Evolutionary conservation across 225 moss, liverwort and hornwort genomes (phyloP).

Genomic region (Straminergon stramineum): DNA sequence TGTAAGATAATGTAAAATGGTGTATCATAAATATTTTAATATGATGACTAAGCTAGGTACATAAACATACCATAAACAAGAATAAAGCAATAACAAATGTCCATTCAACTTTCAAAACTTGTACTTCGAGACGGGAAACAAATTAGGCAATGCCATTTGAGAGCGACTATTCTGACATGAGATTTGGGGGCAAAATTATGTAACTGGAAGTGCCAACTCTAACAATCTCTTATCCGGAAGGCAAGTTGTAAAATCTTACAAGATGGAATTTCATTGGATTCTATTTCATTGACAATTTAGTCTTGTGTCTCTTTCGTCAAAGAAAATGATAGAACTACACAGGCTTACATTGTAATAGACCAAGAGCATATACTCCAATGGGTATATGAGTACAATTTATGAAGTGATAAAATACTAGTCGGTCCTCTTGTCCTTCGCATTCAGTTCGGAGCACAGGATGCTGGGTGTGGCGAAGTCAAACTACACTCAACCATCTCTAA

Average conservation of each 20-base stretch:
- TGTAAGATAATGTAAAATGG: not conserved
- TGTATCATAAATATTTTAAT: not conserved
- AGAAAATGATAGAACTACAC: not conserved
- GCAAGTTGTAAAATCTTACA: too few species aligned
- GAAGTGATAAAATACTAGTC: not conserved
- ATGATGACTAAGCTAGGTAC: too few species aligned
- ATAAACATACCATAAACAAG: too few species aligned
- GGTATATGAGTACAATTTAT: not conserved
- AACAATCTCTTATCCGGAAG: too few species aligned
- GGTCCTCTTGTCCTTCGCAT: not conserved
- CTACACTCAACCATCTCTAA: not conserved
- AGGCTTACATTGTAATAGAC: too few species aligned
- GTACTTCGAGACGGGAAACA: not conserved
- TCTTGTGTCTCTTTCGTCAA: not conserved
- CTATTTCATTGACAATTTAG: not conserved
- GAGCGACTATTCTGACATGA: not conserved
- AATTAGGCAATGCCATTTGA: not conserved
- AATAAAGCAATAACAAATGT: not conserved
- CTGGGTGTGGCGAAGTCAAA: not conserved
- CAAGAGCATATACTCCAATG: not conserved
- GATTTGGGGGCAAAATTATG: not conserved
- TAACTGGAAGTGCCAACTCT: not conserved
- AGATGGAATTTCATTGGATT: not conserved
- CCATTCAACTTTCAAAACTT: not conserved
- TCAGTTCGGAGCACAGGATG: not conserved